Base-by-base conservation (phyloP, 2,329 filamentous ascomycete species). In the Alternaria gaisen region DNA sequence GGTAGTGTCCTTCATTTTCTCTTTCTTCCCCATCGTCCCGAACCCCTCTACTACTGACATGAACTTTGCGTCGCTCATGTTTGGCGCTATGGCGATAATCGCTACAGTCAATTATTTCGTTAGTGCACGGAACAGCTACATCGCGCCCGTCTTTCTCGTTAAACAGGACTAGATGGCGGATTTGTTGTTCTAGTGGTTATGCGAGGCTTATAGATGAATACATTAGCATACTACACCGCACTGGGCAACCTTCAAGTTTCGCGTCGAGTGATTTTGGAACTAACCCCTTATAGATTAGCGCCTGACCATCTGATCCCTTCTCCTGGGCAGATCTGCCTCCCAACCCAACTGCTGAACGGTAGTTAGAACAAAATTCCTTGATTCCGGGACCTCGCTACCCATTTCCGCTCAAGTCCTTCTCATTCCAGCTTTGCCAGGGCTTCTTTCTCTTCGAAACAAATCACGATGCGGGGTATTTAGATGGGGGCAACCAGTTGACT, bases 1-100 rank as follows among this genome's bases (percentile, higher is more conserved):
- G 1, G 26, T 61, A 18, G 77, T 77, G 55, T 69, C 72, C 0
- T 76, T 80, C 57, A 69, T 81, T 52, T 66, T 83, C 58, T 74
- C 76, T 1, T 83, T 84, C 60, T 84, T 83, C 57, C 81, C 81
- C 0, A 61, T 67, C 40, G 58, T 44, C 12, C 66, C 70, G 1
- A 59, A 63, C 0, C 61, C 65, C 24, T 38, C 54, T 6, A 44
- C 57, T 3, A 58, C 55, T 2, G 80, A 76, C 3, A 84, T 84
- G 82, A 84, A 84, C 56, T 84, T 82, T 80, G 77, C 76, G 38
- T 69, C 76, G 40, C 71, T 74, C 3, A 82, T 84, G 72, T 83
- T 82, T 59, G 76, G 78, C 28, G 60, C 60, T 4, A 48, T 67
- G 46, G 57, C 52, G 9, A 54, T 65, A 20, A 30, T 63, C 12